Evolutionary conservation across 108 stramenopile species (phyloP).

Genomic region (Cylindrotheca closterium): DNA sequence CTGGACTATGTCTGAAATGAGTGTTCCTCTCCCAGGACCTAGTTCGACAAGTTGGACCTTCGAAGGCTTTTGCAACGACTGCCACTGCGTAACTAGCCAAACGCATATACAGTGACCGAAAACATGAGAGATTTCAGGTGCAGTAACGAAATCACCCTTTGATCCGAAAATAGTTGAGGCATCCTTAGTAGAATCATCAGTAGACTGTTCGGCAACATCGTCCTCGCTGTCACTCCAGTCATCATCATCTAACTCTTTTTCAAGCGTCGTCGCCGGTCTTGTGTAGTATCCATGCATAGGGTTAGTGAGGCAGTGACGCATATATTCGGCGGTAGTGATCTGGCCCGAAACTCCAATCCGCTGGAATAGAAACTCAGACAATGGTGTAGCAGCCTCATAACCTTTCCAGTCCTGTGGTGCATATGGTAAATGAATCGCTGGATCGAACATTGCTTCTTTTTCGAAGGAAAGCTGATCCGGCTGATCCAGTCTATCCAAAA

Average conservation of each 20-base stretch:
- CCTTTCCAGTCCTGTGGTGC: constrained; percentile 41
- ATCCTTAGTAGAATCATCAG: constrained; percentile 20
- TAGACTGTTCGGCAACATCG: constrained; percentile 1
- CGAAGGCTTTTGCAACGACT: constrained; percentile 44
- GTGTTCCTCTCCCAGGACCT: constrained; percentile 96
- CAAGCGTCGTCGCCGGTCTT: constrained; percentile 20
- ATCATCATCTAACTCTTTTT: constrained; percentile 6
- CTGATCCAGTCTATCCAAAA: background rate
- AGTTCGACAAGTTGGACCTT: constrained; percentile 87
- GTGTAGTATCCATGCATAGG: constrained; percentile 81
- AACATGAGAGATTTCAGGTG: constrained; percentile 96
- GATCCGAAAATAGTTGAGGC: constrained; percentile 69
- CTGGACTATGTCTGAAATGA: constrained; percentile 89
- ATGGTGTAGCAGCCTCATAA: constrained; percentile 76
- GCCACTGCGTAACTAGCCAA: constrained; percentile 89
- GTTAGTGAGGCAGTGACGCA: constrained; percentile 77
- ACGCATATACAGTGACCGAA: constrained; percentile 95
- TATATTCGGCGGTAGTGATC: constrained; percentile 77
- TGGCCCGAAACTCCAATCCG: constrained; percentile 70
- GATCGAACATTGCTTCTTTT: constrained; percentile 37
- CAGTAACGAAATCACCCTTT: constrained; percentile 95
- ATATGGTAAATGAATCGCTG: constrained; percentile 34
- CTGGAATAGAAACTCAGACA: constrained; percentile 63
- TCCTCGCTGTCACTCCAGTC: constrained; percentile 24
- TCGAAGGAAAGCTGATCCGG: constrained; percentile 7